Conservation (phyloP, 2,329 filamentous ascomycete species). For the Emericellopsis atlantica region DNA sequence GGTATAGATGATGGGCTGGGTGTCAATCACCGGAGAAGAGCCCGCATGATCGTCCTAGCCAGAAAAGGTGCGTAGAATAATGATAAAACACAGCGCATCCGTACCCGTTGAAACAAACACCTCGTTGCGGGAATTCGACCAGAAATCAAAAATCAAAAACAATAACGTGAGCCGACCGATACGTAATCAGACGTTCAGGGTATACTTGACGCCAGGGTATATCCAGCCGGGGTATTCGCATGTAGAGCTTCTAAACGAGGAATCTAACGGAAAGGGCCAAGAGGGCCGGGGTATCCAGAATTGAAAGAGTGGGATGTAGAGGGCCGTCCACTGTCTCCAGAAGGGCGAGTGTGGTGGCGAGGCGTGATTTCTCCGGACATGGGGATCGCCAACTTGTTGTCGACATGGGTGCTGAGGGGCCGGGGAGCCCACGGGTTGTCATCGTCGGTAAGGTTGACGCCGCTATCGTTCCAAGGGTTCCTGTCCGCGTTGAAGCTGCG, state of each 20-base stretch:
- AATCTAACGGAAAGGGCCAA: constrained; percentile 82
- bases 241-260: constrained; percentile 30
- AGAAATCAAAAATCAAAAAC: constrained; percentile 4
- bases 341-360: constrained; percentile 71
- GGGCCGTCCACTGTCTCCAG: constrained; percentile 82
- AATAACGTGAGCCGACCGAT: constrained; percentile 3
- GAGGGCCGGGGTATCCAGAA: constrained; percentile 91
- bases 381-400: constrained; percentile 51
- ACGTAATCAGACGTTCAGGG: constrained; percentile 27
- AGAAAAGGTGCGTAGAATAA: constrained; percentile 6
- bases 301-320: constrained; percentile 89
- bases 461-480: constrained; percentile 97
- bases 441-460: constrained; percentile 85
- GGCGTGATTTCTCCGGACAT: constrained; percentile 73
- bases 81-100: constrained; percentile 6
- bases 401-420: constrained; percentile 51
- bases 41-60: constrained; percentile 11
- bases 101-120: no score
- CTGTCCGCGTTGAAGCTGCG: constrained; percentile 83
- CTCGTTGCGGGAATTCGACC: neutral
- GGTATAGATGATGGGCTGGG: constrained; percentile 21
- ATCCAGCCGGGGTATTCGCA: constrained; percentile 51
- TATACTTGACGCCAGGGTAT: constrained; percentile 53
- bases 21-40: constrained; percentile 18
- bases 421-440: constrained; percentile 56